Evolutionary conservation across 78 protist species (phyloP).

Genomic region (Dictyostelium brefeldianum): DNA sequence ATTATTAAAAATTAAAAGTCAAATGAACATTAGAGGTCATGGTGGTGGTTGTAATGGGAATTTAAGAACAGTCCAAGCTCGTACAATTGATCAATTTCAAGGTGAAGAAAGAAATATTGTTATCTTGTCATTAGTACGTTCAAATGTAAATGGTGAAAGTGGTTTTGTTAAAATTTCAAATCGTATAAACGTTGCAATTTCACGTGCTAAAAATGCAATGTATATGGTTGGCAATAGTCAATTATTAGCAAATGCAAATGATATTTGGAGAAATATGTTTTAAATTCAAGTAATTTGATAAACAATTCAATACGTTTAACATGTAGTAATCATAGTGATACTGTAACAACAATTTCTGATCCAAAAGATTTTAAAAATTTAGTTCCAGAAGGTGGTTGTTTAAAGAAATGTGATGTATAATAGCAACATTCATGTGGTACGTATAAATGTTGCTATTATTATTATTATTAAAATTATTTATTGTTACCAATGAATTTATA

Average conservation of each 20-base stretch:
- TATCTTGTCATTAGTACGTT: constrained; percentile 85
- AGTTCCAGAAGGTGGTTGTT: constrained; percentile 88
- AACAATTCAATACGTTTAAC: not conserved
- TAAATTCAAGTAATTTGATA: not conserved
- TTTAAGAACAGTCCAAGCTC: constrained; percentile 13
- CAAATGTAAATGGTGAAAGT: constrained; percentile 65
- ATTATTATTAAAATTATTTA: too few relatives aligned
- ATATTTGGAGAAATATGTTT: constrained; percentile 32
- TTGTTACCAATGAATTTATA: too few relatives aligned
- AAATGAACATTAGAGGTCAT: not conserved
- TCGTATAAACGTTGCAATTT: constrained; percentile 88
- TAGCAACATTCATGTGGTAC: constrained; percentile 69
- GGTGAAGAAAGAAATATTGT: constrained; percentile 91
- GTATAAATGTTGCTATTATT: constrained; percentile 40
- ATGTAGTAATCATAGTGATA: constrained; percentile 42
- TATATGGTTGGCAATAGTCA: constrained; percentile 79
- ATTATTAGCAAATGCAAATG: not conserved
- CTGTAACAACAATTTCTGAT: not conserved
- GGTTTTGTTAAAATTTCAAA: constrained; percentile 84
- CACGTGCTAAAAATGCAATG: constrained; percentile 90
- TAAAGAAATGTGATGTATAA: constrained; percentile 11
- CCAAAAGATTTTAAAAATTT: constrained; percentile 39
- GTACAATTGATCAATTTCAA: constrained; percentile 93
- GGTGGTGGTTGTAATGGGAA: not conserved
- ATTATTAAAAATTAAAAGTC: constrained; percentile 52